Percentiles rank a stretch among this genome's conserved stretches.
Evolutionary conservation across 2,329 filamentous ascomycete species (phyloP).

Genomic region (Microcyclosporella mali): DNA sequence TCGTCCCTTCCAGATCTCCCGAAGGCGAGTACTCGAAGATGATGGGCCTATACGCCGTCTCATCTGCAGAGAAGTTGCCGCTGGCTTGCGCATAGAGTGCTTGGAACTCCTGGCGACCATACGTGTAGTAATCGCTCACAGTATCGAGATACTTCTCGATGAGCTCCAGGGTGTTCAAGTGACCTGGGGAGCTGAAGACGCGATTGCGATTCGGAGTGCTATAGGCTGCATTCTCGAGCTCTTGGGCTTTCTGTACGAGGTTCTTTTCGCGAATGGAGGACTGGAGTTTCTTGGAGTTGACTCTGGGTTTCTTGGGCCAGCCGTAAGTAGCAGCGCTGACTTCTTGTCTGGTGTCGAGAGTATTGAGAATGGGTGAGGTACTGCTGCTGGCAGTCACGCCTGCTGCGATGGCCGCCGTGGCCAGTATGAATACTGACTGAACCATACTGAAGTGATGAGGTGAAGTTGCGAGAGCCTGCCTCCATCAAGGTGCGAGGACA

Average conservation of each 20-base stretch:
- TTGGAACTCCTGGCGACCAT: conserved; percentile 45
- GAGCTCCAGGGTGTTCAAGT: conserved; percentile 37
- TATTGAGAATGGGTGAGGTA: background rate
- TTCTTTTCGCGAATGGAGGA: conserved; percentile 14
- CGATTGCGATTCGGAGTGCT: conserved; percentile 33
- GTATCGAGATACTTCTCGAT: conserved; percentile 33
- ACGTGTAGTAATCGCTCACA: conserved; percentile 54
- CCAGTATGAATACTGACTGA: background rate
- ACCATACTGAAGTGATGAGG: background rate
- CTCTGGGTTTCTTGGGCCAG: conserved; percentile 6
- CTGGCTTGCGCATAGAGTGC: conserved; percentile 31
- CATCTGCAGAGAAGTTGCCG: conserved; percentile 46
- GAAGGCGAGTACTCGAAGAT: conserved; percentile 60
- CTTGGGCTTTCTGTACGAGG: conserved; percentile 21
- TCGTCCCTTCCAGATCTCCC: conserved; percentile 50
- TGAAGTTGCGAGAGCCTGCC: background rate
- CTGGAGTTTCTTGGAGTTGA: conserved; percentile 16
- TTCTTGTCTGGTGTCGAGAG: background rate
- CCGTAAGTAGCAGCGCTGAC: background rate
- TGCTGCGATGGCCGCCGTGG: background rate
- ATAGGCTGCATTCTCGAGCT: conserved; percentile 36
- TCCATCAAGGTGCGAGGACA: conserved; percentile 1
- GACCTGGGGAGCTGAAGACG: conserved; percentile 33
- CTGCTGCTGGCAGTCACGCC: background rate
- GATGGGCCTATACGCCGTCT: conserved; percentile 54